Base-by-base conservation (phyloP, 768 basidiomycete genomes). In the Asterophora parasitica region DNA sequence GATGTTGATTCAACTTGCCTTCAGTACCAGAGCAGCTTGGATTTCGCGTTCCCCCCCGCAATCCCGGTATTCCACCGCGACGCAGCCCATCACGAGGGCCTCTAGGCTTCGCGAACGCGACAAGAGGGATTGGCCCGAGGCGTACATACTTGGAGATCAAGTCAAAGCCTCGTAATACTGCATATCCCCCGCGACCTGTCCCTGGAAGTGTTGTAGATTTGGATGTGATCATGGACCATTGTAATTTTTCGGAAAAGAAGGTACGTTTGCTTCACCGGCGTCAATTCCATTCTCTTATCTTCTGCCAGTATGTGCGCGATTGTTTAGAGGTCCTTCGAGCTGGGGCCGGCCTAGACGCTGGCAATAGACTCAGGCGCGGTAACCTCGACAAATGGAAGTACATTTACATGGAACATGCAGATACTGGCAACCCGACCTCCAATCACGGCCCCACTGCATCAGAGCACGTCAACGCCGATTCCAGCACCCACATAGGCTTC, bases 291-390 rank as follows among this genome's bases (percentile, higher is more conserved):
- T 46, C 44, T 44, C 49, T 62, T 44, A 52, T 12, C 37, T 19
- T 38, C n/a, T 36, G 28, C 19, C 61, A 96, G 89, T 94, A 89
- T 68, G 95, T 98, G n/a, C 83, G 95, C 33, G 96, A 98, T 62
- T 99, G 96, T 59, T 73, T 99, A 33, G 94, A 98, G 65, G 84
- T 95, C 37, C 77, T 99, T 20, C 81, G 95, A n/a, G 71, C 93
- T 10, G 95, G 94, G 3, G 90, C 78, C 6, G 88, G 91, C 12
- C 75, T 98, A 37, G 94, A 99, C 61, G 85, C 86, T 42, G 85
- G 82, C 11, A 81, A 81, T 35, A 78, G 82, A 15, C 64, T 91
- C 26, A 73, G 91, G 53, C 74, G 92, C 54, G 88, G 84, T 0
- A 82, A 81, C 55, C 73, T 85, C 63, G 82, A 88, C 53, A 77